Percentiles rank a stretch among this genome's conserved stretches.
Conservation (phyloP, 2,329 filamentous ascomycete genomes). For the Westerdykella sp. region DNA sequence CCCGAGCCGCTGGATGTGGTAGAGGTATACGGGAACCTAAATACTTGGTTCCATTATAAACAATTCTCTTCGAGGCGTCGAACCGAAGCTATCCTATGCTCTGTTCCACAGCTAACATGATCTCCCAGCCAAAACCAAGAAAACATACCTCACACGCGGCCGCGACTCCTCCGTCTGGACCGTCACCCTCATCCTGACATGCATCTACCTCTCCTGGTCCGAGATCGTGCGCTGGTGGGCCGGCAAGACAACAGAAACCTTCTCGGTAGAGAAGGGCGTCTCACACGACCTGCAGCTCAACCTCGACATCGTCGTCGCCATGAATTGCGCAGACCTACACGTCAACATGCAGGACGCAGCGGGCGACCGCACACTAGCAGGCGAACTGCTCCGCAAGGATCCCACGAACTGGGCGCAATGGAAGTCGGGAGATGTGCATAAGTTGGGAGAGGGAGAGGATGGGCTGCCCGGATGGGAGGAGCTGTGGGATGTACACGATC, state of each 20-base stretch:
- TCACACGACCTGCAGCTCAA: slow-evolving; percentile 88
- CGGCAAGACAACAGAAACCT: slow-evolving; percentile 79
- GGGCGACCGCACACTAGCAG: slow-evolving; percentile 85
- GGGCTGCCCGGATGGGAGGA: slow-evolving; percentile 43
- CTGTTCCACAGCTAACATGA: not conserved
- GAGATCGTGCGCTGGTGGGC: slow-evolving; percentile 79
- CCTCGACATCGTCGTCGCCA: slow-evolving; percentile 83
- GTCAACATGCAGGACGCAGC: slow-evolving; percentile 95
- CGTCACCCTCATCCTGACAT: slow-evolving; percentile 69
- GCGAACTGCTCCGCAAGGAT: slow-evolving; percentile 65
- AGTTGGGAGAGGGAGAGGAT: slow-evolving; percentile 38
- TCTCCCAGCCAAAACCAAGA: slow-evolving; percentile 79
- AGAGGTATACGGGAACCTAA: too few relatives aligned
- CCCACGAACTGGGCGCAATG: slow-evolving; percentile 76
- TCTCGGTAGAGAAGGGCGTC: slow-evolving; percentile 88
- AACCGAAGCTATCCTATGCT: slow-evolving; percentile 3
- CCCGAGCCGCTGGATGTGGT: not conserved
- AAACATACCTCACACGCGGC: slow-evolving; percentile 80
- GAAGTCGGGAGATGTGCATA: slow-evolving; percentile 61
- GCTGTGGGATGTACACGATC: slow-evolving; percentile 87
- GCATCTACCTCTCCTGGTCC: slow-evolving; percentile 65
- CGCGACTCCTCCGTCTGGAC: slow-evolving; percentile 92
- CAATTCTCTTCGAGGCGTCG: not conserved
- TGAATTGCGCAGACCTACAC: slow-evolving; percentile 84
- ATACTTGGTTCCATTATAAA: slow-evolving; percentile 1